Evolutionary conservation across 306 rosid species (phyloP).

Genomic region (Heteromeles arbutifolia): DNA sequence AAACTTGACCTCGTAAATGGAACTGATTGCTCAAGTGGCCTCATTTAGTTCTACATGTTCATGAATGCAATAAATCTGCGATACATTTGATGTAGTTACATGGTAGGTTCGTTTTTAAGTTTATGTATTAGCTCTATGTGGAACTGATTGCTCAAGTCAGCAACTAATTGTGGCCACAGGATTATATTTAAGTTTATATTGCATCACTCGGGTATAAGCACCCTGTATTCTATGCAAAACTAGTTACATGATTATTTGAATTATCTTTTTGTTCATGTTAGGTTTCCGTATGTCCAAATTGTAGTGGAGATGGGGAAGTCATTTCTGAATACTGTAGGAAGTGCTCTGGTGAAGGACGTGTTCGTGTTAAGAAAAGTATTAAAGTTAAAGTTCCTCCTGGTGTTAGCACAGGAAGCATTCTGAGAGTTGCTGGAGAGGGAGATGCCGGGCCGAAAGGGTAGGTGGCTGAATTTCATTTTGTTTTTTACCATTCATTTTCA

Average conservation of each 20-base stretch:
- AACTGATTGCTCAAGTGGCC: neutral
- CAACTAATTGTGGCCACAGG: neutral
- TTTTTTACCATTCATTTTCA: neutral
- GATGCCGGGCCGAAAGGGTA: conserved; percentile 94
- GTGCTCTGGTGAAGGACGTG: conserved; percentile 83
- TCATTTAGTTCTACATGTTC: neutral
- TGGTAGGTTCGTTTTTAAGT: too few relatives aligned
- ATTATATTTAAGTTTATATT: neutral
- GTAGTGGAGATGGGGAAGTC: conserved; percentile 93
- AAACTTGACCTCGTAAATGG: neutral
- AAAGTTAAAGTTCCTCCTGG: conserved; percentile 96
- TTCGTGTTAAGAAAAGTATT: conserved; percentile 73
- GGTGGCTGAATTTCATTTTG: conserved; percentile 21
- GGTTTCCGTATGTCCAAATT: conserved; percentile 90
- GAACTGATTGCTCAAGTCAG: too few relatives aligned
- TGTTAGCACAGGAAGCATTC: conserved; percentile 80
- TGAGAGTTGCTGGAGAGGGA: conserved; percentile 93
- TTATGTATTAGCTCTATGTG: too few relatives aligned
- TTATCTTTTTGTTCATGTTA: conserved; percentile 20
- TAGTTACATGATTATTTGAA: neutral
- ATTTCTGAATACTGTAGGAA: conserved; percentile 84
- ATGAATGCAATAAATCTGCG: neutral
- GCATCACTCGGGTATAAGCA: neutral
- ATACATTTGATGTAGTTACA: neutral
- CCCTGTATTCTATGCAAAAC: neutral